Evolutionary conservation across 257 asterid species (phyloP).

Genomic region (Salvia miltiorrhiza): DNA sequence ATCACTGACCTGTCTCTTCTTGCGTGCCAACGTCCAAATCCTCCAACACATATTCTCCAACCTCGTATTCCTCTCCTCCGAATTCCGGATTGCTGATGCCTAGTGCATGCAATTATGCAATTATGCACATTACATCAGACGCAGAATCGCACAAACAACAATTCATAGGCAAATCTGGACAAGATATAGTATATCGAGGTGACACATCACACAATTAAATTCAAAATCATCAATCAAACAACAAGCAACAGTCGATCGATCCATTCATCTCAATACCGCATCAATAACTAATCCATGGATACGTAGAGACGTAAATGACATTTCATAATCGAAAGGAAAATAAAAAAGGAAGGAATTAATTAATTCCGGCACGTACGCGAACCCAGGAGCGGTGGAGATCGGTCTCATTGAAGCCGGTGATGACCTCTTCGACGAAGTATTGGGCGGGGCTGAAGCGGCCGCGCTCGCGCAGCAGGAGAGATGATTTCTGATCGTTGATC

Average conservation of each 20-base stretch:
- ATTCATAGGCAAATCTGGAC: background rate
- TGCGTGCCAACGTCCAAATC: slow-evolving; percentile 78
- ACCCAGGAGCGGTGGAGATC: slow-evolving; percentile 87
- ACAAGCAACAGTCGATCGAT: background rate
- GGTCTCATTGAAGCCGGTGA: slow-evolving; percentile 77
- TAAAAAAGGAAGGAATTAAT: too few species aligned
- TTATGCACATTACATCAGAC: too few species aligned
- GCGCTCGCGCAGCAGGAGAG: slow-evolving; percentile 64
- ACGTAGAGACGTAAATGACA: background rate
- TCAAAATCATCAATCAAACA: background rate
- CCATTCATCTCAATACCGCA: background rate
- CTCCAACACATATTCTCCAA: slow-evolving; percentile 87
- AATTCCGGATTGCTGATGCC: slow-evolving; percentile 69
- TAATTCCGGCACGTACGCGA: slow-evolving; percentile 41
- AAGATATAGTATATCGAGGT: background rate
- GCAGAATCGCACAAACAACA: slow-evolving; percentile 6
- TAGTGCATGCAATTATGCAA: slow-evolving; percentile 22
- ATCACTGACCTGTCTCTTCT: slow-evolving; percentile 50
- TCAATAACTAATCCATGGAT: background rate
- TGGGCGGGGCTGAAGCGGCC: slow-evolving; percentile 85
- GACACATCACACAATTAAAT: too few species aligned
- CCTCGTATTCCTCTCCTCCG: slow-evolving; percentile 80
- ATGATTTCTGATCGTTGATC: slow-evolving; percentile 46
- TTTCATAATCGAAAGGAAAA: too few species aligned
- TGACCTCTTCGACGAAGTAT: slow-evolving; percentile 80